These are phyloP conservation scores for Kalaharituber pfeilii DNA, from an alignment of 2,329 filamentous ascomycete species.

Conservation along the genomic window DNA sequence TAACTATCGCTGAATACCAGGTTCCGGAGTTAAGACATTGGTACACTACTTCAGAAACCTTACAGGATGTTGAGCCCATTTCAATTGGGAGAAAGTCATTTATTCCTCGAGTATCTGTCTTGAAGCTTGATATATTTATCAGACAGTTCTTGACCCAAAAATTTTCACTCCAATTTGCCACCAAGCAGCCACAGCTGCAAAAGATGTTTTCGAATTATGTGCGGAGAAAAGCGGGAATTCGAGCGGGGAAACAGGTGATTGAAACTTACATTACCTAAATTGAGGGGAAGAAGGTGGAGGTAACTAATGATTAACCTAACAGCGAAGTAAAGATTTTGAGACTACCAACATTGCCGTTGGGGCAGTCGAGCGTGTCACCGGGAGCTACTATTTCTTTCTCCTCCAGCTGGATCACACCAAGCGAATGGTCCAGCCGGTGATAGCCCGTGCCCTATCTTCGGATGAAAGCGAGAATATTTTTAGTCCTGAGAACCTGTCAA, in stretches of 20 bases:
- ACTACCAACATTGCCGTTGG: neutral
- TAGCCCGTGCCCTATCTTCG: neutral
- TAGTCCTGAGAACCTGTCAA: neutral
- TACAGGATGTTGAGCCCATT: neutral
- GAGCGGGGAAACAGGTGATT: neutral
- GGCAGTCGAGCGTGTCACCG: neutral
- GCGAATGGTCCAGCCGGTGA: neutral
- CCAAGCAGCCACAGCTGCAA: neutral
- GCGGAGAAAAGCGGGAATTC: neutral
- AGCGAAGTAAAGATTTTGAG: neutral
- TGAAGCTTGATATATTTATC: neutral
- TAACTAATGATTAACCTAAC: neutral
- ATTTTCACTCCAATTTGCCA: neutral
- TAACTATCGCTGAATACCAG: too few species aligned
- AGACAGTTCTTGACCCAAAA: neutral
- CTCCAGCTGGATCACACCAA: neutral
- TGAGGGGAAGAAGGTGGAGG: neutral
- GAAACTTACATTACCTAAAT: too few species aligned
- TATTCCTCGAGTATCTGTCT: neutral
- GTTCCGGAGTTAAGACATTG: neutral
- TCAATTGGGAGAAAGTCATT: neutral
- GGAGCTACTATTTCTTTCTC: neutral
- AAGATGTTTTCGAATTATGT: slow-evolving; percentile 1
- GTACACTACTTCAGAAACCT: neutral
- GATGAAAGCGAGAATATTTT: neutral